phyloP scores from a whole-genome alignment of 2,329 filamentous ascomycete genomes.

The Bipolaris oryzae region DNA sequence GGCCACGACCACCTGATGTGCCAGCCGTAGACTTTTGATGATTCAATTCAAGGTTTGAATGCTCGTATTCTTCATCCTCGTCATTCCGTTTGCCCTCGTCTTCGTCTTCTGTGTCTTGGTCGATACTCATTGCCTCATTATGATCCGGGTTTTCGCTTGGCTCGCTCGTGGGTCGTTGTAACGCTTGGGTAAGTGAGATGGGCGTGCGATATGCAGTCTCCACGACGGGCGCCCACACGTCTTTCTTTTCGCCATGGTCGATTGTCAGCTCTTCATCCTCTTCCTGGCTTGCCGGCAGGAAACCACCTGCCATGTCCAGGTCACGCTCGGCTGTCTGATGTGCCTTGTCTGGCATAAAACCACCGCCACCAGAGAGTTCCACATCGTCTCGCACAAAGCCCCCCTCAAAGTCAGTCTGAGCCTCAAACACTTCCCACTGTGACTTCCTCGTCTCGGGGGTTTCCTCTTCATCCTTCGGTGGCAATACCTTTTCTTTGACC shows the following conservation, averaged over 20 bases:
- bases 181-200: conserved; percentile 45
- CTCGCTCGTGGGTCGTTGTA: conserved; percentile 24
- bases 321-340: conserved; percentile 9
- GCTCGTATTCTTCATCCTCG: conserved; percentile 13
- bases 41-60: conserved; percentile 2
- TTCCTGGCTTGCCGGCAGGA: conserved; percentile 48
- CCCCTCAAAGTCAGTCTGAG: conserved; percentile 47
- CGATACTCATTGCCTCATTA: neutral
- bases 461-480: conserved; percentile 57
- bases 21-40: conserved; percentile 16
- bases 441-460: conserved; percentile 59
- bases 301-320: conserved; percentile 44
- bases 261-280: conserved; percentile 40
- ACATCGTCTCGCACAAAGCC: conserved; percentile 49
- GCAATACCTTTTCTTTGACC: conserved; percentile 62
- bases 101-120: conserved; percentile 16
- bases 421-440: conserved; percentile 44
- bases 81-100: conserved; percentile 55
- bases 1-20: neutral
- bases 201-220: conserved; percentile 36
- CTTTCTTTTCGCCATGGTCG: conserved; percentile 36
- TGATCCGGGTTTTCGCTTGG: neutral
- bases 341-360: conserved; percentile 24
- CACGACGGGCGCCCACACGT: conserved; percentile 7
- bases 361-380: conserved; percentile 13